Evolutionary conservation across 2,329 filamentous ascomycete genomes (phyloP).

Genomic region (Didymosphaeria variabile): DNA sequence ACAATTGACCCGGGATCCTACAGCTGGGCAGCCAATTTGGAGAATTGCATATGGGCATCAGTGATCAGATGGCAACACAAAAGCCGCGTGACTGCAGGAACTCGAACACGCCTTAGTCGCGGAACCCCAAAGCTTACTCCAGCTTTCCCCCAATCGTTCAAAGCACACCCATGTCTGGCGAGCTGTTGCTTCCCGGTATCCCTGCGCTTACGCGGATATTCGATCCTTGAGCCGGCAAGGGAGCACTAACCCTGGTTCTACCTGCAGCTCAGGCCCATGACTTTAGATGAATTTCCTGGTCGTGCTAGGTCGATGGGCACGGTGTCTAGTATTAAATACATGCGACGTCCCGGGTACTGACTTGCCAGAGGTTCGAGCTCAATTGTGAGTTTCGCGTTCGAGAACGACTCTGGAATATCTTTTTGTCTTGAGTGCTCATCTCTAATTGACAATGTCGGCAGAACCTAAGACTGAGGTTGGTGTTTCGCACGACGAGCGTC

Average conservation of each 20-base stretch:
- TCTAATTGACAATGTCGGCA: conserved; percentile 19
- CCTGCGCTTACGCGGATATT: conserved; percentile 24
- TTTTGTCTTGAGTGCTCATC: not conserved
- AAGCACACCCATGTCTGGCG: conserved; percentile 19
- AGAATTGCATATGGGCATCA: conserved; percentile 17
- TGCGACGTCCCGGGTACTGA: conserved; percentile 15
- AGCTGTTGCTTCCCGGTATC: conserved; percentile 17
- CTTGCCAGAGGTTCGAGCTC: conserved; percentile 26
- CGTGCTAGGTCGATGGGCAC: conserved; percentile 17
- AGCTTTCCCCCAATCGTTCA: conserved; percentile 30
- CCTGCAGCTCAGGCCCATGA: conserved; percentile 18
- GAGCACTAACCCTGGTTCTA: conserved; percentile 11
- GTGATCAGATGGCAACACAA: conserved; percentile 11
- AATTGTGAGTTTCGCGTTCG: conserved; percentile 17
- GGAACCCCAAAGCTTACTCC: conserved; percentile 20
- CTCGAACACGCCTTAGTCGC: conserved; percentile 18
- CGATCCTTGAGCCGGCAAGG: conserved; percentile 23
- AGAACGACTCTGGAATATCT: conserved; percentile 3
- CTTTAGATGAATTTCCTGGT: conserved; percentile 19
- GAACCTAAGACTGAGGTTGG: conserved; percentile 15
- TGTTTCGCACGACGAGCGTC: conserved; percentile 29
- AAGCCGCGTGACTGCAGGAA: conserved; percentile 23
- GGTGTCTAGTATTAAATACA: conserved; percentile 23
- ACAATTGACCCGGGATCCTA: conserved; percentile 25
- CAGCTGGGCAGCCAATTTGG: conserved; percentile 14